A percentile compares a stretch with the other conserved stretches of the same genome.
These are phyloP conservation scores for Exophiala bonariae DNA, from an alignment of 2,329 filamentous ascomycete species.

Conservation along the genomic window DNA sequence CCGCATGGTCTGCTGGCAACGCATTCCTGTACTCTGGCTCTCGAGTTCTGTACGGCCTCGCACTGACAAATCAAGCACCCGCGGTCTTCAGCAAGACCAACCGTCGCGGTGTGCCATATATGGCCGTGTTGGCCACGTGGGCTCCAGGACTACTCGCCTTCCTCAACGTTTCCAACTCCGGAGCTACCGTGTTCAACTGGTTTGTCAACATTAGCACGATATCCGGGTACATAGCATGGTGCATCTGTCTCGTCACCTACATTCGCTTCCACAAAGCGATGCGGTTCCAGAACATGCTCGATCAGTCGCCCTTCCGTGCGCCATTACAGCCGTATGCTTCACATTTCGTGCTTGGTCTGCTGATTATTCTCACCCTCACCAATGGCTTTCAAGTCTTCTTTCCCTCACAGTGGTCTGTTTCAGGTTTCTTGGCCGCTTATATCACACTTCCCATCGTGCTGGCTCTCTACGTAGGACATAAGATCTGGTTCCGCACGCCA, in stretches of 20 bases:
- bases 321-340: conserved; percentile 54
- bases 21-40: conserved; percentile 36
- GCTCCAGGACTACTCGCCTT: conserved; percentile 37
- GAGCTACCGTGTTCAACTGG: conserved; percentile 42
- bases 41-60: conserved; percentile 36
- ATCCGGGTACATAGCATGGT: conserved; percentile 40
- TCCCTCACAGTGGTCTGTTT: conserved; percentile 59
- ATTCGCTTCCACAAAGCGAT: conserved; percentile 56
- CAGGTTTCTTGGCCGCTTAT: conserved; percentile 65
- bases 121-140: conserved; percentile 44
- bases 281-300: conserved; percentile 45
- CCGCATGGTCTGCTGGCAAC: conserved; percentile 59
- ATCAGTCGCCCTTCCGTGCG: conserved; percentile 52
- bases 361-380: conserved; percentile 53
- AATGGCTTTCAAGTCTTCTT: conserved; percentile 59
- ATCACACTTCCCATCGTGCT: conserved; percentile 63
- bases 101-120: conserved; percentile 54
- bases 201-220: conserved; percentile 43
- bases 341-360: conserved; percentile 50
- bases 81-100: conserved; percentile 42
- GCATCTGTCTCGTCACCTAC: conserved; percentile 46
- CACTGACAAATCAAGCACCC: conserved; percentile 31
- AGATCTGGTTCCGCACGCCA: conserved; percentile 38
- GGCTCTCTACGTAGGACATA: conserved; percentile 56
- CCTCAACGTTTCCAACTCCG: conserved; percentile 37